Conservation (phyloP, 2,329 filamentous ascomycete genomes). For the Penicillium fuscoglaucum region DNA sequence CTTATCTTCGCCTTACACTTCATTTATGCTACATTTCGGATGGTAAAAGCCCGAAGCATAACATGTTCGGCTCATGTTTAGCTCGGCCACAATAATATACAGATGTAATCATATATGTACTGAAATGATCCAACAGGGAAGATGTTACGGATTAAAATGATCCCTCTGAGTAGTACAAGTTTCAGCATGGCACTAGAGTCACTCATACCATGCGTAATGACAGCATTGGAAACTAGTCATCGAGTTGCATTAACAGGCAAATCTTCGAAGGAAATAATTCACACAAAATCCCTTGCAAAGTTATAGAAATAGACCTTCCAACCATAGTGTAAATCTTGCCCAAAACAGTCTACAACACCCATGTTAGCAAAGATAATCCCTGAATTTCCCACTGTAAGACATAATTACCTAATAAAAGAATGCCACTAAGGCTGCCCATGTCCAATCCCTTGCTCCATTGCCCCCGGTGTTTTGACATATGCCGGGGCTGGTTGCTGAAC, state of each 20-base stretch:
- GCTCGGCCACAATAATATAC: not conserved
- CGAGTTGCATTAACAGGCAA: not conserved
- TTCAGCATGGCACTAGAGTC: not conserved
- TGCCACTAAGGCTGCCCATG: not conserved
- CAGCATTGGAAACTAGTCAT: too few relatives aligned
- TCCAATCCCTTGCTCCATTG: slow-evolving; percentile 16
- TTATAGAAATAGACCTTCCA: not conserved
- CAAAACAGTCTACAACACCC: not conserved
- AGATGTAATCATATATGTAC: not conserved
- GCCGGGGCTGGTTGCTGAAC: slow-evolving; percentile 21
- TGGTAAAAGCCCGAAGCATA: too few relatives aligned
- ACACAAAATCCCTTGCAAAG: not conserved
- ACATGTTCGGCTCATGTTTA: too few relatives aligned
- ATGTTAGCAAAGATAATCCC: not conserved
- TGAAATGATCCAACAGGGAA: not conserved
- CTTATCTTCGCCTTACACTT: too few relatives aligned
- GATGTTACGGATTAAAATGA: not conserved
- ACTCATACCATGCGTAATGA: not conserved
- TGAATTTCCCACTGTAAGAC: not conserved
- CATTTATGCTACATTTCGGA: too few relatives aligned
- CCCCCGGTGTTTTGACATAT: slow-evolving; percentile 8
- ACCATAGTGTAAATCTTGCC: not conserved
- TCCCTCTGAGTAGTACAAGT: not conserved
- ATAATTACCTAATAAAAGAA: not conserved
- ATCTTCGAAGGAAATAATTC: not conserved